Conservation (phyloP, 169 alveolate species). For the Cryptosporidium sp. region DNA sequence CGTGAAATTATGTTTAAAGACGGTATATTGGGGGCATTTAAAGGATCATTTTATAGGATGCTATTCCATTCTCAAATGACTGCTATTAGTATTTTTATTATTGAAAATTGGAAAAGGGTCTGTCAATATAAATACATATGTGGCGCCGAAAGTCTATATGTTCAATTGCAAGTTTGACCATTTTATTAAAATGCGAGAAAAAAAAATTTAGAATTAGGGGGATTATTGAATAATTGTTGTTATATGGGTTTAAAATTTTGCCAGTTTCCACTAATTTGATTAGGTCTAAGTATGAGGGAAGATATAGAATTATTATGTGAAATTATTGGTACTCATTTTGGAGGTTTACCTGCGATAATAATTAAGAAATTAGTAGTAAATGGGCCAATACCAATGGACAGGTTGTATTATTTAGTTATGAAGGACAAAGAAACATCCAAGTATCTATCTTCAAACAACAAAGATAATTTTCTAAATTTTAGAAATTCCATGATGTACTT, state of each 20-base stretch:
- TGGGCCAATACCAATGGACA: conserved; percentile 49
- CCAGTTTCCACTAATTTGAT: neutral
- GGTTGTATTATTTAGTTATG: conserved; percentile 17
- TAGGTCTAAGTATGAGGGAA: conserved; percentile 36
- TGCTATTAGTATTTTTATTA: neutral
- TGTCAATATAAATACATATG: neutral
- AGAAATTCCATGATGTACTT: conserved; percentile 47
- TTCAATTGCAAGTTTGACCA: neutral
- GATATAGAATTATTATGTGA: conserved; percentile 68
- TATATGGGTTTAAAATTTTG: neutral
- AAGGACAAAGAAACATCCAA: conserved; percentile 10
- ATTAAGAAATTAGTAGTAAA: conserved; percentile 19
- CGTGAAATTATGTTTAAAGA: neutral
- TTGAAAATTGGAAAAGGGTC: neutral
- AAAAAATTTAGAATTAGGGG: neutral
- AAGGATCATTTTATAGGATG: conserved; percentile 3
- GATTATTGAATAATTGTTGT: neutral
- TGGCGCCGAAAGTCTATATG: neutral
- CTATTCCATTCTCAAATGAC: conserved; percentile 16
- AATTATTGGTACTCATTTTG: conserved; percentile 37
- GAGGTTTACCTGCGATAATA: conserved; percentile 40
- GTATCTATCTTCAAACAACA: neutral
- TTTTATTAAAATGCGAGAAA: neutral
- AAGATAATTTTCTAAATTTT: conserved; percentile 21
- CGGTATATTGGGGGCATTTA: neutral